Conservation (phyloP, 768 basidiomycete species). For the Mycena amicta region DNA sequence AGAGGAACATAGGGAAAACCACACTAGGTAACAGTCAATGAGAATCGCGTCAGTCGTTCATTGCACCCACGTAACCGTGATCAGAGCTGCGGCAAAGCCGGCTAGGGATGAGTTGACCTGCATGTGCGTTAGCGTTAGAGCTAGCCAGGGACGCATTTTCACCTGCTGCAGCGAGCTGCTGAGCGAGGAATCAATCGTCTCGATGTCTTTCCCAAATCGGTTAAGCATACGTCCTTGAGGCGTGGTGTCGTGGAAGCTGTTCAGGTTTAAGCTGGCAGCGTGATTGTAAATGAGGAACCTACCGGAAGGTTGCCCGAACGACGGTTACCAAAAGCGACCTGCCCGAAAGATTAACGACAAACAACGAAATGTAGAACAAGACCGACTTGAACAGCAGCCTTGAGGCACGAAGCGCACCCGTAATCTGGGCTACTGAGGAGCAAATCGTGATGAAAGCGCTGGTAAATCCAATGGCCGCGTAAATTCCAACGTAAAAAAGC, state of each 20-base stretch:
- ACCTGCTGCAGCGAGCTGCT: slow-evolving; percentile 67
- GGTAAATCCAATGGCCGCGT: slow-evolving; percentile 55
- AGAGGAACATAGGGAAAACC: slow-evolving; percentile 80
- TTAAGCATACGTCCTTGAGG: slow-evolving; percentile 88
- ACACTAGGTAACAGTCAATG: slow-evolving; percentile 37
- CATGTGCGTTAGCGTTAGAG: too few relatives aligned
- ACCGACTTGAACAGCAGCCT: slow-evolving; percentile 44
- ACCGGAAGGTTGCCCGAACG: slow-evolving; percentile 81
- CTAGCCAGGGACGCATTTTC: too few relatives aligned
- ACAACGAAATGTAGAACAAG: slow-evolving; percentile 26
- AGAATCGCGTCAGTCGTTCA: background rate
- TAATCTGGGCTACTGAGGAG: slow-evolving; percentile 49
- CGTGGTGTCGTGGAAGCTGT: slow-evolving; percentile 54
- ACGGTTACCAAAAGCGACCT: slow-evolving; percentile 66
- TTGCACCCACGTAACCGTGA: slow-evolving; percentile 65
- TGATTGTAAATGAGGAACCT: slow-evolving; percentile 45
- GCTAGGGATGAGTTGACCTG: slow-evolving; percentile 83
- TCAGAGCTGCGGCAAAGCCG: slow-evolving; percentile 71
- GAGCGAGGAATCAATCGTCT: slow-evolving; percentile 81
- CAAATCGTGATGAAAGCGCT: slow-evolving; percentile 9
- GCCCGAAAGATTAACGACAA: slow-evolving; percentile 23
- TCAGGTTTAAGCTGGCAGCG: background rate
- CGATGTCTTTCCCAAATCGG: slow-evolving; percentile 74
- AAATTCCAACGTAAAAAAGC: slow-evolving; percentile 71
- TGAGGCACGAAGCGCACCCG: slow-evolving; percentile 57